Conservation (phyloP, 768 basidiomycete genomes). For the Russula compacta region DNA sequence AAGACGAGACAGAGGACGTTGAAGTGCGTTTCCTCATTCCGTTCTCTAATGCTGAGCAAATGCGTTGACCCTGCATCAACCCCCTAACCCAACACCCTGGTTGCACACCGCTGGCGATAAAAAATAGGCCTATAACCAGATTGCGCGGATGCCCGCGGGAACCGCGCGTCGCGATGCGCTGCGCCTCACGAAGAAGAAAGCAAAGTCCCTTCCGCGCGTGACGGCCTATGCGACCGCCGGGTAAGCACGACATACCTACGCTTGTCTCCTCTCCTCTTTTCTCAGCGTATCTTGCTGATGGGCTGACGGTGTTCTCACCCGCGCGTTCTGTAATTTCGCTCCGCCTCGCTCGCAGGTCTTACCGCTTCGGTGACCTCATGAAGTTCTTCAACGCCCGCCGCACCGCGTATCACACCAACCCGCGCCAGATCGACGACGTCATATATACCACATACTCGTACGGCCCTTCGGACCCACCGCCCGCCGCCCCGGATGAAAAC, state of each 20-base stretch:
- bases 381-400: constrained; percentile 84
- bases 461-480: constrained; percentile 34
- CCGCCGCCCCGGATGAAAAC: constrained; percentile 17
- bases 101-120: not conserved
- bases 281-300: not conserved
- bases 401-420: constrained; percentile 74
- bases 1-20: constrained; percentile 48
- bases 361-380: constrained; percentile 78
- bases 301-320: not conserved
- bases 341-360: constrained; percentile 47
- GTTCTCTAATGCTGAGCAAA: not conserved
- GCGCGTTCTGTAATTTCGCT: not conserved
- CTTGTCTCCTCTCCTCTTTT: not conserved
- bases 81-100: not conserved
- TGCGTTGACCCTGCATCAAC: not conserved
- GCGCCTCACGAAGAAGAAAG: constrained; percentile 88
- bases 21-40: constrained; percentile 37
- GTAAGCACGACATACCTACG: constrained; percentile 33
- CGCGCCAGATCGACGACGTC: constrained; percentile 83
- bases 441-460: constrained; percentile 90
- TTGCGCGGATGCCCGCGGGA: constrained; percentile 88
- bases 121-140: constrained; percentile 81
- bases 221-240: constrained; percentile 92
- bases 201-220: constrained; percentile 84
- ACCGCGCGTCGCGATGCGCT: constrained; percentile 88